phyloP scores from a whole-genome alignment of 345 rosid species.

The Theobroma cacao region DNA sequence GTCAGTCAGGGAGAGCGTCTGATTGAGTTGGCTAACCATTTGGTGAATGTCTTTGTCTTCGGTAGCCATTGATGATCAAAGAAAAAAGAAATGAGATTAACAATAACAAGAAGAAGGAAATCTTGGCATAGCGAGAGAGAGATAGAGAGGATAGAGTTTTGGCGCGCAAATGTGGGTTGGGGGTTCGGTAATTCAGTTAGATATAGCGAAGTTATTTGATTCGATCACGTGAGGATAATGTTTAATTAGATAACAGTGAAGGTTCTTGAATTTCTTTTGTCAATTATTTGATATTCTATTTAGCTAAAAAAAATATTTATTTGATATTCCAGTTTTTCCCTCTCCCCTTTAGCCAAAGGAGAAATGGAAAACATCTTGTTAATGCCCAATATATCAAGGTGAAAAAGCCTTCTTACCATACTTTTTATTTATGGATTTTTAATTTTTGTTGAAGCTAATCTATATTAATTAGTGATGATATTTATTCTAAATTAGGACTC shows the following conservation, averaged over 20 bases:
- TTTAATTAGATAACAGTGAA: neutral
- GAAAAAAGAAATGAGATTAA: neutral
- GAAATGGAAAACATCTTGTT: no score
- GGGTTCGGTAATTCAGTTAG: neutral
- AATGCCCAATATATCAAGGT: no score
- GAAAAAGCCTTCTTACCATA: no score
- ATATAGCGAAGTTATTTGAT: neutral
- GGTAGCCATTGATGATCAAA: neutral
- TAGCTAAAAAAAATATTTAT: no score
- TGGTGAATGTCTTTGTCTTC: neutral
- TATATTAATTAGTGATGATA: no score
- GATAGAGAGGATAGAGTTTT: neutral
- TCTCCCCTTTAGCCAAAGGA: no score
- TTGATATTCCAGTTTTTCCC: no score
- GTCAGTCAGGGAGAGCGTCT: neutral
- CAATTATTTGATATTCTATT: no score
- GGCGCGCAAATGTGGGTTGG: no score
- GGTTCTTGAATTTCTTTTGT: neutral
- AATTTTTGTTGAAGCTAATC: no score
- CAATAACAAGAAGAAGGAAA: neutral
- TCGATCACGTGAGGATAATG: neutral
- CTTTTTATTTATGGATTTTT: no score
- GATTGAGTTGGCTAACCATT: neutral
- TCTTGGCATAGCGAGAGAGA: neutral
- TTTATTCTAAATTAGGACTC: no score